Evolutionary conservation across 345 rosid species (phyloP).

Genomic region (Aquilaria sinensis): DNA sequence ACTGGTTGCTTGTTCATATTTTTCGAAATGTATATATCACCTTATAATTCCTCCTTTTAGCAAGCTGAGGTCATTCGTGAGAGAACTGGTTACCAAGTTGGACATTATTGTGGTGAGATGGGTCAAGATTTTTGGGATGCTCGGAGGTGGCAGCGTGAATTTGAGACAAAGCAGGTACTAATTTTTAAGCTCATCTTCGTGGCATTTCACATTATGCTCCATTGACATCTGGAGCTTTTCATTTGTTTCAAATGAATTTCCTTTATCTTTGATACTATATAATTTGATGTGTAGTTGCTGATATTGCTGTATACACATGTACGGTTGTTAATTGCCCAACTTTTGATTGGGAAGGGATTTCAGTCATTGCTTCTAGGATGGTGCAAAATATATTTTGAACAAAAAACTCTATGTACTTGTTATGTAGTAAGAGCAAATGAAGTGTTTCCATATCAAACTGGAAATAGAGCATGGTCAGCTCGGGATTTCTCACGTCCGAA

Average conservation of each 20-base stretch:
- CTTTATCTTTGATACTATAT: not conserved
- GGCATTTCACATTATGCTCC: not conserved
- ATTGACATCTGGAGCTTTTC: not conserved
- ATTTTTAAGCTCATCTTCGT: slow-evolving; percentile 5
- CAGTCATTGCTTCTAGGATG: too few species aligned
- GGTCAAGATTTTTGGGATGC: slow-evolving; percentile 93
- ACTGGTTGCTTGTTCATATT: slow-evolving; percentile 13
- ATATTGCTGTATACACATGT: too few species aligned
- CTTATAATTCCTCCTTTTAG: slow-evolving; percentile 32
- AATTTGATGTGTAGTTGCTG: too few species aligned
- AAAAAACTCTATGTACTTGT: too few species aligned
- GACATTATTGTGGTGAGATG: slow-evolving; percentile 98
- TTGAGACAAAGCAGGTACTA: slow-evolving; percentile 82
- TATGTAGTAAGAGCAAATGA: too few species aligned
- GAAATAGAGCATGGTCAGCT: too few species aligned
- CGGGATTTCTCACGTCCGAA: too few species aligned
- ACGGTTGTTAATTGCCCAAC: too few species aligned
- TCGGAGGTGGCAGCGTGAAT: slow-evolving; percentile 91
- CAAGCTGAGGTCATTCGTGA: slow-evolving; percentile 96
- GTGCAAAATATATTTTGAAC: too few species aligned
- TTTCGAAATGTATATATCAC: not conserved
- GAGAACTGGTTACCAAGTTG: slow-evolving; percentile 66
- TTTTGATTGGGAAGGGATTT: too few species aligned
- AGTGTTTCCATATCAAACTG: too few species aligned
- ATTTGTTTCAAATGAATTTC: not conserved